phyloP scores from a whole-genome alignment of 768 basidiomycete species.

The Russula ochroleuca region DNA sequence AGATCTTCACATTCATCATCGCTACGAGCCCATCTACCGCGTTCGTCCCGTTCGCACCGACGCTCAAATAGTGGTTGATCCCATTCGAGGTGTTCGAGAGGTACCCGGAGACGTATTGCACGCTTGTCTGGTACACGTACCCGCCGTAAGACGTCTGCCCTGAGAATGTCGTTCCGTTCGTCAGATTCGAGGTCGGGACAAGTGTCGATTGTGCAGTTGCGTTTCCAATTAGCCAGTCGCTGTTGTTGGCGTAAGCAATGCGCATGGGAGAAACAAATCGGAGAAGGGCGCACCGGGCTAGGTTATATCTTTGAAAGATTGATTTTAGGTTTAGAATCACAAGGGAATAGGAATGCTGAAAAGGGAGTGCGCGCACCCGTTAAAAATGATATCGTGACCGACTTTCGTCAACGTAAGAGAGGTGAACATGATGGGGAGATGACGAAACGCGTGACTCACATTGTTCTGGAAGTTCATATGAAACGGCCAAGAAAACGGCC shows the following conservation, averaged over 20 bases:
- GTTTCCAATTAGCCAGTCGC: constrained; percentile 85
- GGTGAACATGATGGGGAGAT: neutral
- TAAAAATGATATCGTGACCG: constrained; percentile 63
- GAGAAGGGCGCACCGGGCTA: constrained; percentile 54
- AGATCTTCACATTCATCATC: constrained; percentile 67
- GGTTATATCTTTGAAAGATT: constrained; percentile 52
- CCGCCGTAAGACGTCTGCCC: constrained; percentile 60
- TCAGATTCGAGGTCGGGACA: constrained; percentile 46
- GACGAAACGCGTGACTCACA: constrained; percentile 37
- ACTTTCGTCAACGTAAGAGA: constrained; percentile 35
- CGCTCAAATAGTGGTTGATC: constrained; percentile 62
- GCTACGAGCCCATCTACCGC: constrained; percentile 83
- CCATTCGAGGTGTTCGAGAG: constrained; percentile 64
- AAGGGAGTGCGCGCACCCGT: constrained; percentile 50
- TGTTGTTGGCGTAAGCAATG: constrained; percentile 28
- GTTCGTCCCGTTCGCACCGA: constrained; percentile 48
- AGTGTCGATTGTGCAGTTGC: constrained; percentile 50
- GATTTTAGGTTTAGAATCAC: constrained; percentile 10
- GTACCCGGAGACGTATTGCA: constrained; percentile 64
- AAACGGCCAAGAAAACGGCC: constrained; percentile 70
- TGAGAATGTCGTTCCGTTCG: constrained; percentile 55
- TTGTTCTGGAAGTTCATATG: constrained; percentile 65
- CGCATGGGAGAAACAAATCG: neutral
- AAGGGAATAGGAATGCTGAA: neutral
- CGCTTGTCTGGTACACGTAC: constrained; percentile 70